Base-by-base conservation (phyloP, 805 yeast species). In the Candida ortonii region DNA sequence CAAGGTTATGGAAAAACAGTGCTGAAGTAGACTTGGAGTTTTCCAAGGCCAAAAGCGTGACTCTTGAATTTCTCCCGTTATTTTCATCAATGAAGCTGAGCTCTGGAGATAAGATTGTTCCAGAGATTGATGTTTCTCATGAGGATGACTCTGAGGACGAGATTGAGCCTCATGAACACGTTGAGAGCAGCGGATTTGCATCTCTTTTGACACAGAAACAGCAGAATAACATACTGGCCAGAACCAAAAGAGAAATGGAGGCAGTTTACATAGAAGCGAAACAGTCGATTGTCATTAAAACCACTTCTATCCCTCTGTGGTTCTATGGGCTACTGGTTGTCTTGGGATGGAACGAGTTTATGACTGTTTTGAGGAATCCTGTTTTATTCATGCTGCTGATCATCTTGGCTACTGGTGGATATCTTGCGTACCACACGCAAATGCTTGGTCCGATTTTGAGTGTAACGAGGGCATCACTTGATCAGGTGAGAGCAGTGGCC, bases 301-400 rank as follows among this genome's bases (percentile, higher is more conserved):
- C 78, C 9, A 77, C 95, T 1, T 79, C 81, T 39, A 82, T 93
- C 38, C 98, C 98, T 4, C 67, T 78, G 45, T 93, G 82, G 67
- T 76, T 93, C 38, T 88, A 86, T 62, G 62, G 77, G 8, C 53
- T 90, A 10, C 64, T 93, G 16, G 58, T 83, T 2, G 78, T 84
- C 3, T 66, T 93, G 15, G 98, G 98, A 7, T 93, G 96, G 96
- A 89, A 89, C 59, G 97, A 93, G 67, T 81, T 93, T 47, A 74
- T 88, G 83, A 82, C 93, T 7, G 76, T 93, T 12, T 53, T 93
- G 27, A 73, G 94, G 44, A 89, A 85, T 55, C 97, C 98, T 33
- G 50, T 90, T n/a, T 73, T 84, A 47, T 78, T 89, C 45, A 68
- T 84, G 5, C 56, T 88, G 30, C 49, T 74, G 1, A 55, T 89